Evolutionary conservation across 73 alveolate genomes (phyloP).

Genomic region (Blepharisma stoltei): DNA sequence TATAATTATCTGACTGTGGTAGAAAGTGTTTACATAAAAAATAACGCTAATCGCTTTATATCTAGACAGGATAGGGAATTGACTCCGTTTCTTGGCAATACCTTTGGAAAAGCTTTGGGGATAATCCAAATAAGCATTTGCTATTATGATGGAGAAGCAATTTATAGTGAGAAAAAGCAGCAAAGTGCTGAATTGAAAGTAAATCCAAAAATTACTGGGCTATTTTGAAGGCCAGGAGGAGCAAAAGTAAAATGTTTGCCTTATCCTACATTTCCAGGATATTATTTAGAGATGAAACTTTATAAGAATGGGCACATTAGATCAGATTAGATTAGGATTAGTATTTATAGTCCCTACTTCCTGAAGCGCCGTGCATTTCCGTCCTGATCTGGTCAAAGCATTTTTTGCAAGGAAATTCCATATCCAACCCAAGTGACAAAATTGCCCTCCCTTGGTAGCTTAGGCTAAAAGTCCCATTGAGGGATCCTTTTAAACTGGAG

Average conservation of each 20-base stretch:
- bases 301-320: background rate
- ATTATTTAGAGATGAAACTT: constrained; percentile 12
- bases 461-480: no score
- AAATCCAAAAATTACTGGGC: background rate
- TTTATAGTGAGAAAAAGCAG: background rate
- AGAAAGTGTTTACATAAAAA: background rate
- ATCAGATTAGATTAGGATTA: no score
- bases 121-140: background rate
- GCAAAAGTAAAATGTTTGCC: background rate
- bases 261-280: background rate
- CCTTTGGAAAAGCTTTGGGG: constrained; percentile 24
- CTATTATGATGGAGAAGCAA: constrained; percentile 10
- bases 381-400: no score
- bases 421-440: no score
- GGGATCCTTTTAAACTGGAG: no score
- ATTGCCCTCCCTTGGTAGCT: no score
- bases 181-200: no score
- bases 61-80: background rate
- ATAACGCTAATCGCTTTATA: background rate
- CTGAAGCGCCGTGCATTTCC: no score
- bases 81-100: background rate
- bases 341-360: no score
- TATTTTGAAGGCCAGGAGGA: background rate
- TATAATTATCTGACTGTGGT: constrained; percentile 1
- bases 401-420: no score